Percentiles rank a stretch among this genome's conserved stretches.
Conservation (phyloP, 148 eudicot species). For the Agrostemma githago region DNA sequence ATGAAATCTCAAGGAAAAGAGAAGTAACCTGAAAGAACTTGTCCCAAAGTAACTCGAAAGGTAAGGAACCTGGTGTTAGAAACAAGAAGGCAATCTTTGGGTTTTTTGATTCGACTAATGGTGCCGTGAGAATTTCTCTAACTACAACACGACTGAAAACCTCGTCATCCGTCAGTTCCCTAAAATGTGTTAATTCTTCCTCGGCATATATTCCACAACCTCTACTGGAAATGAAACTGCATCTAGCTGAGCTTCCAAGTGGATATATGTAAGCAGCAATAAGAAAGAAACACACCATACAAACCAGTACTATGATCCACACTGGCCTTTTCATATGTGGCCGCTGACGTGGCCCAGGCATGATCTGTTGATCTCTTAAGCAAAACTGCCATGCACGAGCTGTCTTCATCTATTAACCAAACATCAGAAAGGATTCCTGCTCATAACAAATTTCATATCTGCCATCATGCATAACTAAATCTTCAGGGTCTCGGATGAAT, state of each 20-base stretch:
- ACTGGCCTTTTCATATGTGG: slow-evolving; percentile 50
- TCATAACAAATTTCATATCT: slow-evolving; percentile 14
- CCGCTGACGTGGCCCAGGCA: slow-evolving; percentile 48
- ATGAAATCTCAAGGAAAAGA: background rate
- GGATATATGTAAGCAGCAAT: slow-evolving; percentile 42
- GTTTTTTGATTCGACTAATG: slow-evolving; percentile 34
- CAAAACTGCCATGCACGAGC: slow-evolving; percentile 44
- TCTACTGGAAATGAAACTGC: slow-evolving; percentile 46
- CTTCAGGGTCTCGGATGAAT: slow-evolving; percentile 3
- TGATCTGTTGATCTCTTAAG: slow-evolving; percentile 33
- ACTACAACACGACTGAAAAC: slow-evolving; percentile 67
- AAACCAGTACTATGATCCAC: slow-evolving; percentile 43
- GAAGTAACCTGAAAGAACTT: slow-evolving; percentile 64
- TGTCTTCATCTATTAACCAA: slow-evolving; percentile 44
- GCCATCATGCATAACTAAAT: background rate
- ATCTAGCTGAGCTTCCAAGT: slow-evolving; percentile 35
- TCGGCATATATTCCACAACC: slow-evolving; percentile 34
- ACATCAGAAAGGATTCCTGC: slow-evolving; percentile 22
- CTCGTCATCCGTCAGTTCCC: slow-evolving; percentile 61
- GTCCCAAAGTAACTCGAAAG: slow-evolving; percentile 84
- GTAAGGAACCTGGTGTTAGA: slow-evolving; percentile 65
- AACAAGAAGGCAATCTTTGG: slow-evolving; percentile 79
- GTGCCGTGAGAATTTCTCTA: slow-evolving; percentile 51
- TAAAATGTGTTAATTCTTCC: slow-evolving; percentile 31
- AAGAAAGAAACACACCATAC: slow-evolving; percentile 50